Conservation (phyloP, 2,329 filamentous ascomycete genomes). For the Aspergillus unguis region DNA sequence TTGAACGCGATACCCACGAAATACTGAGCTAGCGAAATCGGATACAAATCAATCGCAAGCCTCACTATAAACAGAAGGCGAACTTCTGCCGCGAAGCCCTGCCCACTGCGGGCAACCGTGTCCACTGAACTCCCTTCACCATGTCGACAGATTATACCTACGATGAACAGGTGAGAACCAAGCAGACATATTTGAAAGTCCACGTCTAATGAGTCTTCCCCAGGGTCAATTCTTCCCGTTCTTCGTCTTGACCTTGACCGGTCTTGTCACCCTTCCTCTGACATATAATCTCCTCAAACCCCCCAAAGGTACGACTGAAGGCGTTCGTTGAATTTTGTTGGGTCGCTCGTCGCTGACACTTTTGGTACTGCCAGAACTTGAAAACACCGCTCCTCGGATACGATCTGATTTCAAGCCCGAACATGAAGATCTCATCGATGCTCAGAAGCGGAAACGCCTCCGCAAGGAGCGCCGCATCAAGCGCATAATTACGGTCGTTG, state of each 20-base stretch:
- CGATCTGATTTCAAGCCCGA: slow-evolving; percentile 75
- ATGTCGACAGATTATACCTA: slow-evolving; percentile 96
- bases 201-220: slow-evolving; percentile 1
- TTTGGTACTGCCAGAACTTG: slow-evolving; percentile 53
- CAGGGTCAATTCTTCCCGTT: slow-evolving; percentile 98
- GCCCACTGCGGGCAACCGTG: slow-evolving; percentile 33
- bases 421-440: slow-evolving; percentile 78
- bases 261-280: slow-evolving; percentile 82
- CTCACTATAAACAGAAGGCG: background rate
- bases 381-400: slow-evolving; percentile 78
- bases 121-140: slow-evolving; percentile 29
- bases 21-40: too few relatives aligned
- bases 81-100: slow-evolving; percentile 17
- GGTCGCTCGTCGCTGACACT: background rate
- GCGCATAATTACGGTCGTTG: slow-evolving; percentile 69
- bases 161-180: slow-evolving; percentile 70
- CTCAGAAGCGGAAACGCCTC: slow-evolving; percentile 79
- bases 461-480: slow-evolving; percentile 86
- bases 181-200: background rate
- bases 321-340: background rate
- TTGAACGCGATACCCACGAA: background rate
- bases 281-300: slow-evolving; percentile 84
- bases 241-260: slow-evolving; percentile 89
- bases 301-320: slow-evolving; percentile 55
- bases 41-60: background rate